These are phyloP conservation scores for Salix purpurea DNA, from an alignment of 345 rosid species.

Conservation along the genomic window DNA sequence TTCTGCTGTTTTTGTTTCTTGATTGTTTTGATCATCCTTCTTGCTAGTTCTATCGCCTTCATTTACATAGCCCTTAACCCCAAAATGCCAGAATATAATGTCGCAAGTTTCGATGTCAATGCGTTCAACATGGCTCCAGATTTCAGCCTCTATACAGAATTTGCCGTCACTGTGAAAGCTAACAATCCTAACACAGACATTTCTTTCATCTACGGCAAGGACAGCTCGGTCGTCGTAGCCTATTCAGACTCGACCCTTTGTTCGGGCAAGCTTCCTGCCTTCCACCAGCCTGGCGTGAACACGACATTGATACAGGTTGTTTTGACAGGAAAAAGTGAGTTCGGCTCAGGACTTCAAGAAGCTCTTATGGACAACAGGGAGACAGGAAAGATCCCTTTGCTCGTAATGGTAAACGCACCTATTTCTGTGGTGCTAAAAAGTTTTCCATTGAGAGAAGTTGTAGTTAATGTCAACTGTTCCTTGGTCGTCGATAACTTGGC, in stretches of 20 bases:
- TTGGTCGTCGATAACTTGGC: constrained; percentile 47
- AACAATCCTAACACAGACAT: constrained; percentile 36
- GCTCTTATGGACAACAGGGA: constrained; percentile 25
- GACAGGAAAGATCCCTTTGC: constrained; percentile 41
- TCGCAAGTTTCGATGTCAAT: constrained; percentile 28
- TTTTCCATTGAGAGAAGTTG: constrained; percentile 29
- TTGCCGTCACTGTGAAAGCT: constrained; percentile 37
- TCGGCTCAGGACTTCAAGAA: constrained; percentile 36
- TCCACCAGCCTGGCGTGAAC: constrained; percentile 36
- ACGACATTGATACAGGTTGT: constrained; percentile 21
- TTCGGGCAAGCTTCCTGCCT: constrained; percentile 41
- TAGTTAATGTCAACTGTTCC: constrained; percentile 30
- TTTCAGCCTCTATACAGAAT: constrained; percentile 35
- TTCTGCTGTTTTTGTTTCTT: constrained; percentile 47
- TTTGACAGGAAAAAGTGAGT: constrained; percentile 38
- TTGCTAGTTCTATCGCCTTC: constrained; percentile 13
- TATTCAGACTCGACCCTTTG: constrained; percentile 34
- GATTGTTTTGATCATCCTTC: constrained; percentile 28
- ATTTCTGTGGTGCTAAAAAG: constrained; percentile 24
- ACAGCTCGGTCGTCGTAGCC: constrained; percentile 30
- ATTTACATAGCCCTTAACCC: constrained; percentile 31
- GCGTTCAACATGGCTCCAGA: constrained; percentile 31
- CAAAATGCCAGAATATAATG: constrained; percentile 33
- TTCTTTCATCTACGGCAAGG: constrained; percentile 37
- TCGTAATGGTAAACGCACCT: constrained; percentile 36